These are phyloP conservation scores for Suhomyces taliae DNA, from an alignment of 1,139 yeast genomes.

Conservation along the genomic window DNA sequence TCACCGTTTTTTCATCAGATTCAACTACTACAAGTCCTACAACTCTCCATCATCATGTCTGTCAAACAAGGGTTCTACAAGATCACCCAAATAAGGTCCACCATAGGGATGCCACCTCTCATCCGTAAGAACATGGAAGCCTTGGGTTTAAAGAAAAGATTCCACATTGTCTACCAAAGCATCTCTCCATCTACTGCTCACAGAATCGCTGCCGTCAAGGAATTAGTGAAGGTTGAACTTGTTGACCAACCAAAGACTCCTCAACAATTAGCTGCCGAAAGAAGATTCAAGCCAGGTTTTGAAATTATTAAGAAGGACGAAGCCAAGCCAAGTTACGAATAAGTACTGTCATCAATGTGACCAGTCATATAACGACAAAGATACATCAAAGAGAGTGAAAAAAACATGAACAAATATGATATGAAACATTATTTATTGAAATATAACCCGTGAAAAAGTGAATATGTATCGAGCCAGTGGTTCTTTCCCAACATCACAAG, in stretches of 20 bases:
- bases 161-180: conserved; percentile 69
- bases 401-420: too few relatives aligned
- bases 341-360: background rate
- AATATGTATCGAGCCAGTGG: too few relatives aligned
- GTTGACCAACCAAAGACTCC: conserved; percentile 53
- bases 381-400: background rate
- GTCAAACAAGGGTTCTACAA: conserved; percentile 39
- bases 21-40: background rate
- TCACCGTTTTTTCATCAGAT: conserved; percentile 5
- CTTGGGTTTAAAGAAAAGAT: conserved; percentile 75
- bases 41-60: conserved; percentile 14
- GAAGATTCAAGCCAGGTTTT: conserved; percentile 63
- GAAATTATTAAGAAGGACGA: conserved; percentile 12
- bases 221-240: conserved; percentile 81
- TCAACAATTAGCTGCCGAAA: conserved; percentile 51
- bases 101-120: conserved; percentile 79
- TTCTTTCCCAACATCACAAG: too few relatives aligned
- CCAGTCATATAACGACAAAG: background rate
- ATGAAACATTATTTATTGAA: too few relatives aligned
- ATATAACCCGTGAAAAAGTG: too few relatives aligned
- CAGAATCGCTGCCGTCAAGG: conserved; percentile 79
- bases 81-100: conserved; percentile 76
- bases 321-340: conserved; percentile 5
- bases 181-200: conserved; percentile 85
- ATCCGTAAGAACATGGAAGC: conserved; percentile 65